Percentiles rank a stretch among this genome's conserved stretches.
These are phyloP conservation scores for Senecio squalidus DNA, from an alignment of 140 eudicot species.

Conservation along the genomic window DNA sequence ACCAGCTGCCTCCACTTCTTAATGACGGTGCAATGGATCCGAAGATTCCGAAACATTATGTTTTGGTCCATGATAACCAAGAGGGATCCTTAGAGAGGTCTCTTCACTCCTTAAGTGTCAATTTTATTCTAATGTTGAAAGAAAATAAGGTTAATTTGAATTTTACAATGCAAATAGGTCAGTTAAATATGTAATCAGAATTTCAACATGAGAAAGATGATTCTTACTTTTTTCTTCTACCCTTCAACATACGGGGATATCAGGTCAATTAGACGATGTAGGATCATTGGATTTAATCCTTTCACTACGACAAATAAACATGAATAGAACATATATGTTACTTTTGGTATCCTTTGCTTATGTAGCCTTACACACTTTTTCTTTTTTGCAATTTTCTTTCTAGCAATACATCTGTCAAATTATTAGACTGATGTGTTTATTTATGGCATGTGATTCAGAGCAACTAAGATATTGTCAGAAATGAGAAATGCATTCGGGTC, in stretches of 20 bases:
- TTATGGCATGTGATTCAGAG: conserved; percentile 44
- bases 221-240: conserved; percentile 1
- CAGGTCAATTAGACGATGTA: conserved; percentile 1
- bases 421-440: conserved; percentile 2
- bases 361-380: background rate
- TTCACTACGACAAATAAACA: conserved; percentile 1
- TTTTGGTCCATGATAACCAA: conserved; percentile 79
- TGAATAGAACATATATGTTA: background rate
- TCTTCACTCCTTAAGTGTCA: conserved; percentile 11
- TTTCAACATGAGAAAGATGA: conserved; percentile 5
- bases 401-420: conserved; percentile 10
- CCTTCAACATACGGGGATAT: background rate
- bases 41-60: conserved; percentile 68
- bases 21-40: conserved; percentile 96
- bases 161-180: background rate
- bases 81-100: conserved; percentile 70
- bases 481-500: conserved; percentile 84
- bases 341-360: conserved; percentile 2
- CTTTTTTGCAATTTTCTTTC: background rate
- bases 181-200: background rate
- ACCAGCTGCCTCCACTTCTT: conserved; percentile 76
- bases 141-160: background rate
- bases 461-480: conserved; percentile 64
- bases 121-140: background rate
- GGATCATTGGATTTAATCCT: conserved; percentile 3